These are phyloP conservation scores for Heracleum sosnowskyi DNA, from an alignment of 129 eudicot species.

Conservation along the genomic window DNA sequence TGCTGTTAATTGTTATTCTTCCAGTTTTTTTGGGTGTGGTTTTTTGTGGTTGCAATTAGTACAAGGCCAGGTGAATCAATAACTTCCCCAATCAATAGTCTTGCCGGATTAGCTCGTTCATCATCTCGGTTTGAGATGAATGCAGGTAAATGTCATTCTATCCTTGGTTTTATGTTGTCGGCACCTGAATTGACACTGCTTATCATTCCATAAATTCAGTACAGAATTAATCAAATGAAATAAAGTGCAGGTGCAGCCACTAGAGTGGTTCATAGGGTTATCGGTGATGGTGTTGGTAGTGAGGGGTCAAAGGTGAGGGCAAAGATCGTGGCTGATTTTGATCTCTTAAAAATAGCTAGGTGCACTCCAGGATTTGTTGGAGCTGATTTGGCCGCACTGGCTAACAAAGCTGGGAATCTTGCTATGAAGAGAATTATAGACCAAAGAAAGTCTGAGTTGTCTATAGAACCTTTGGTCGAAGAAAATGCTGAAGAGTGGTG, in stretches of 20 bases:
- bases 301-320: constrained; percentile 58
- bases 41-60: no score
- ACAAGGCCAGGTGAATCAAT: no score
- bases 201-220: no score
- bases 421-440: constrained; percentile 70
- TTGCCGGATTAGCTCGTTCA: no score
- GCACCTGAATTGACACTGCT: no score
- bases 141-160: no score
- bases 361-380: constrained; percentile 82
- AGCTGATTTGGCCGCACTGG: constrained; percentile 62
- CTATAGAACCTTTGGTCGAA: constrained; percentile 20
- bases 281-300: constrained; percentile 52
- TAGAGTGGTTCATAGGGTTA: constrained; percentile 69
- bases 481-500: constrained; percentile 47
- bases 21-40: no score
- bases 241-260: constrained; percentile 68
- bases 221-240: no score
- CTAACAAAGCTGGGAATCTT: constrained; percentile 56
- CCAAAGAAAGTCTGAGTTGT: constrained; percentile 36
- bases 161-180: no score
- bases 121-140: no score
- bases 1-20: no score
- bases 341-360: constrained; percentile 47
- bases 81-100: no score
- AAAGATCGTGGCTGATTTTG: constrained; percentile 72